Evolutionary conservation across 257 asterid species (phyloP).

Genomic region (Gentiana dahurica): DNA sequence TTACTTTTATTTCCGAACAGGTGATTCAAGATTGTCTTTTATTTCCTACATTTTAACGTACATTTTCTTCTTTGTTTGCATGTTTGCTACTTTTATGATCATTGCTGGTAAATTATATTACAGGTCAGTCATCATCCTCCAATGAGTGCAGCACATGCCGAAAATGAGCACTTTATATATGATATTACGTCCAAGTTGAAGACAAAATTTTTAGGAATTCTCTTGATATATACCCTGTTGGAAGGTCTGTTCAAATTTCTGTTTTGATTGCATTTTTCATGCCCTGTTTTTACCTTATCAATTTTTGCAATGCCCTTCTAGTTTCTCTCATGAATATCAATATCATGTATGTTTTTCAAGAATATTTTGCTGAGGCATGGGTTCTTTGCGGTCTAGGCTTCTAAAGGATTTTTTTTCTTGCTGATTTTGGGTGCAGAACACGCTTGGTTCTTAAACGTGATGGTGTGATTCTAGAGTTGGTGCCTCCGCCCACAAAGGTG

Average conservation of each 20-base stretch:
- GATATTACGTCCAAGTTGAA: slow-evolving; percentile 88
- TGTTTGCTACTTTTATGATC: neutral
- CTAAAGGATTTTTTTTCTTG: neutral
- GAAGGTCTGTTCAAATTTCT: slow-evolving; percentile 47
- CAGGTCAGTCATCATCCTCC: slow-evolving; percentile 91
- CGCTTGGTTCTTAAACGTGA: slow-evolving; percentile 76
- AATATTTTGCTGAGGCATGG: neutral
- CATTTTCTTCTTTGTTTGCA: neutral
- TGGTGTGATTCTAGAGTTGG: slow-evolving; percentile 75
- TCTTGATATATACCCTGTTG: slow-evolving; percentile 89
- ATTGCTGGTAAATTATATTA: slow-evolving; percentile 1
- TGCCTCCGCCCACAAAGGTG: slow-evolving; percentile 95
- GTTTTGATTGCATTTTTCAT: neutral
- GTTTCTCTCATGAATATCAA: neutral
- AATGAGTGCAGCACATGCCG: slow-evolving; percentile 96
- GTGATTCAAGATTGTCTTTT: slow-evolving; percentile 20
- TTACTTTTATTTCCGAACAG: slow-evolving; percentile 89
- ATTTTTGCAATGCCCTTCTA: neutral
- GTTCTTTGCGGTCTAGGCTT: neutral
- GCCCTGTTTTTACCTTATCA: neutral
- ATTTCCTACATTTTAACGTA: neutral
- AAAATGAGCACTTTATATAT: slow-evolving; percentile 79
- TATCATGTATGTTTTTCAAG: neutral
- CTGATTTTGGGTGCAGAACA: slow-evolving; percentile 44
- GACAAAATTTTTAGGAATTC: slow-evolving; percentile 88